Conservation (phyloP, 805 yeast genomes). For the Grigorovia jiainica region DNA sequence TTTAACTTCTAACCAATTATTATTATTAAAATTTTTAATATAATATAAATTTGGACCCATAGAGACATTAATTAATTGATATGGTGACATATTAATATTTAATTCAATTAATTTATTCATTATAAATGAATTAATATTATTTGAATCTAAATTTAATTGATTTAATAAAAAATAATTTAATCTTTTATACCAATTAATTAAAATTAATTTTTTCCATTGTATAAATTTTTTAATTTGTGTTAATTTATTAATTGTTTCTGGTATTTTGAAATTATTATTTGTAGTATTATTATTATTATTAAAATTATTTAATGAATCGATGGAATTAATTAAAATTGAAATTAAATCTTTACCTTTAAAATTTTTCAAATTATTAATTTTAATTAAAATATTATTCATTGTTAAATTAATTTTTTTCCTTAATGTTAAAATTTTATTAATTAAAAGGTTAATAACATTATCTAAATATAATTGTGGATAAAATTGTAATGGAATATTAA, state of each 20-base stretch:
- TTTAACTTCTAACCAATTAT: background rate
- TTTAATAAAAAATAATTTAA: background rate
- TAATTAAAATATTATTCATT: constrained; percentile 13
- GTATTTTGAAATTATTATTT: background rate
- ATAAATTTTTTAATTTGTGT: background rate
- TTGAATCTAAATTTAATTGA: background rate
- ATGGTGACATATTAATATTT: constrained; percentile 9
- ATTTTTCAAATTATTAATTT: constrained; percentile 20
- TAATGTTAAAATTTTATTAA: constrained; percentile 17
- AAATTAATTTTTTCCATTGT: background rate
- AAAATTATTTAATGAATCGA: constrained; percentile 18
- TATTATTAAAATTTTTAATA: constrained; percentile 6
- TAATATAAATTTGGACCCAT: constrained; percentile 24
- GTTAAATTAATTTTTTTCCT: constrained; percentile 14
- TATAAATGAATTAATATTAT: background rate
- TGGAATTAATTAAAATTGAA: constrained; percentile 21
- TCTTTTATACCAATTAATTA: background rate
- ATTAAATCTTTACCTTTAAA: constrained; percentile 26
- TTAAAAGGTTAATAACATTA: constrained; percentile 18
- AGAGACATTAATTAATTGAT: constrained; percentile 17
- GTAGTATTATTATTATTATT: background rate
- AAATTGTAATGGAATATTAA: constrained; percentile 25
- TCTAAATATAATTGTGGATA: constrained; percentile 28
- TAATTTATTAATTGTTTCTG: constrained; percentile 1
- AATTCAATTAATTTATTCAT: background rate